phyloP scores from a whole-genome alignment of 1,139 yeast species.

The Hemisphaericaspora subhashii region DNA sequence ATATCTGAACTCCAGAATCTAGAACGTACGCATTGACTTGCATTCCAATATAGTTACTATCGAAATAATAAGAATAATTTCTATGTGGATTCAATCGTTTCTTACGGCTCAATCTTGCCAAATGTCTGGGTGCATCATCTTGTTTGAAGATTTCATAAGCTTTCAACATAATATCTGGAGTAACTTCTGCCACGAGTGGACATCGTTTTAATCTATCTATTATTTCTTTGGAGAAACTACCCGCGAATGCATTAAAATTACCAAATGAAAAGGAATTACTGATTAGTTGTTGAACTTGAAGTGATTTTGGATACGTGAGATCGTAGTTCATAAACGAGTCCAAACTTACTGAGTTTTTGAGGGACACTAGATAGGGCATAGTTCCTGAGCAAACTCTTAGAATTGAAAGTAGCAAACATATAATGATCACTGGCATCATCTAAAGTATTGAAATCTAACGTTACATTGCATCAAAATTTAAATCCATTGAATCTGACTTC shows the following conservation, averaged over 20 bases:
- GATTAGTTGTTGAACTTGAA: conserved; percentile 45
- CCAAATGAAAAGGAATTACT: conserved; percentile 56
- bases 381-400: neutral
- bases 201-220: conserved; percentile 48
- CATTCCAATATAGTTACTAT: conserved; percentile 24
- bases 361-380: conserved; percentile 21
- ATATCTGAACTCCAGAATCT: conserved; percentile 68
- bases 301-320: conserved; percentile 27
- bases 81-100: conserved; percentile 27
- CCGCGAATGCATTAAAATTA: conserved; percentile 62
- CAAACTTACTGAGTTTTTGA: conserved; percentile 27
- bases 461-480: too few species aligned
- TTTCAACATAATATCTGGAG: conserved; percentile 55
- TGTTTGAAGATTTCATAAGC: conserved; percentile 41
- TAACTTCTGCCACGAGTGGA: conserved; percentile 55
- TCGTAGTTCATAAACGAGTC: conserved; percentile 44
- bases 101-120: conserved; percentile 61
- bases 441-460: too few species aligned
- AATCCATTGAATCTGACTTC: too few species aligned
- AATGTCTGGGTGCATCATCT: conserved; percentile 65
- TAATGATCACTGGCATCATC: neutral
- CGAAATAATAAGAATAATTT: conserved; percentile 26
- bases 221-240: conserved; percentile 52
- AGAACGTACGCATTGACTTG: conserved; percentile 76
- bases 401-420: neutral